Conservation (phyloP, 768 basidiomycete genomes). For the Russula olivacea region DNA sequence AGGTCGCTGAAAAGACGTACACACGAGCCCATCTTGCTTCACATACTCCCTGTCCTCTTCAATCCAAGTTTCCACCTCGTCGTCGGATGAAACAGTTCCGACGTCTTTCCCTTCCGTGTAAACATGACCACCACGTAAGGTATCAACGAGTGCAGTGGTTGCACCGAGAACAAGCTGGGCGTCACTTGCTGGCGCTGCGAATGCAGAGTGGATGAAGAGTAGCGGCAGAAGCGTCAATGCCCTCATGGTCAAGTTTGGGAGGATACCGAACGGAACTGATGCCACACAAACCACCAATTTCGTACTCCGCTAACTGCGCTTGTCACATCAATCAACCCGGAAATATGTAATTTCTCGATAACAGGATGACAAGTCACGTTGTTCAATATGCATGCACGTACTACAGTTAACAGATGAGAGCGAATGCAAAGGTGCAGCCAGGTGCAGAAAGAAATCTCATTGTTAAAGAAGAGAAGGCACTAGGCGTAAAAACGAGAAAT, state of each 20-base stretch:
- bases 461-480: constrained; percentile 1
- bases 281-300: neutral
- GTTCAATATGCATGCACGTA: neutral
- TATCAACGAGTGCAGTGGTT: constrained; percentile 22
- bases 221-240: constrained; percentile 33
- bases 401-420: constrained; percentile 12
- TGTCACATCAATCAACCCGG: neutral
- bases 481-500: constrained; percentile 22
- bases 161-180: constrained; percentile 41
- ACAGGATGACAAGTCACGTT: constrained; percentile 8
- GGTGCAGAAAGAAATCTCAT: constrained; percentile 10
- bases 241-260: constrained; percentile 36
- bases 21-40: constrained; percentile 63
- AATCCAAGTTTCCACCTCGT: constrained; percentile 50
- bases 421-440: constrained; percentile 12
- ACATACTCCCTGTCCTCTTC: constrained; percentile 60
- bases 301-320: neutral
- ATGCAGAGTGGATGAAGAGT: constrained; percentile 33
- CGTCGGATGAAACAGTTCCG: constrained; percentile 39
- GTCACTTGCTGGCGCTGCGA: constrained; percentile 39
- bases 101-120: constrained; percentile 25
- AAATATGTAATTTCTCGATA: constrained; percentile 18
- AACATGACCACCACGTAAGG: constrained; percentile 17
- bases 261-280: neutral
- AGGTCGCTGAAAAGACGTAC: constrained; percentile 39